phyloP scores from a whole-genome alignment of 768 basidiomycete species.

The Paxillus rubicundulus region DNA sequence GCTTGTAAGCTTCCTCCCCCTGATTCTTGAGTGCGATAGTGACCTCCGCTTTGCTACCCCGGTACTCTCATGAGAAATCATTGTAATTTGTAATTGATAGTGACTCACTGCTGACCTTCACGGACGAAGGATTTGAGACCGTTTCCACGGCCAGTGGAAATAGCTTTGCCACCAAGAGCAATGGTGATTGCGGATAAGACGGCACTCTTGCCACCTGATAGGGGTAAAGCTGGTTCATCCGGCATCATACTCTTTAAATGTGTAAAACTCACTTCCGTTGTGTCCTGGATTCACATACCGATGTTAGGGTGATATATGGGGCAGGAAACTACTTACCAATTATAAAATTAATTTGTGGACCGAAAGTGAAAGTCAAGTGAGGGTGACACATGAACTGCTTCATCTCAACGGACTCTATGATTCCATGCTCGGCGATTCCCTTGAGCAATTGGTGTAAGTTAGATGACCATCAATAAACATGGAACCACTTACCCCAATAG shows the following conservation, averaged over 20 bases:
- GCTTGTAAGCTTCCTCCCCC: conserved; percentile 86
- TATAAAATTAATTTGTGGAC: conserved; percentile 95
- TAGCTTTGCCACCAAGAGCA: conserved; percentile 90
- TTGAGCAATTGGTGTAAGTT: conserved; percentile 28
- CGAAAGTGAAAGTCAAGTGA: conserved; percentile 78
- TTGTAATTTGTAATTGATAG: not conserved
- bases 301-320: not conserved
- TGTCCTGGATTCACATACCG: conserved; percentile 52
- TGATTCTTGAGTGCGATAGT: conserved; percentile 83
- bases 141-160: conserved; percentile 83
- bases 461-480: conserved; percentile 27
- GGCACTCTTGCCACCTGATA: conserved; percentile 89
- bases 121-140: conserved; percentile 85
- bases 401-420: conserved; percentile 84
- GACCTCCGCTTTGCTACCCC: conserved; percentile 52
- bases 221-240: not conserved
- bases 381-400: conserved; percentile 97
- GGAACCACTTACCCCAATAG: conserved; percentile 46
- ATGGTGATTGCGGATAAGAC: conserved; percentile 90
- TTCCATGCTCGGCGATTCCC: conserved; percentile 82
- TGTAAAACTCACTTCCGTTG: conserved; percentile 78
- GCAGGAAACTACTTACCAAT: conserved; percentile 55
- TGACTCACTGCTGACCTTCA: conserved; percentile 70
- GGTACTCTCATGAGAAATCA: conserved; percentile 37
- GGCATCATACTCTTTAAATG: not conserved